phyloP scores from a whole-genome alignment of 306 rosid genomes.

The Lablab purpureus region DNA sequence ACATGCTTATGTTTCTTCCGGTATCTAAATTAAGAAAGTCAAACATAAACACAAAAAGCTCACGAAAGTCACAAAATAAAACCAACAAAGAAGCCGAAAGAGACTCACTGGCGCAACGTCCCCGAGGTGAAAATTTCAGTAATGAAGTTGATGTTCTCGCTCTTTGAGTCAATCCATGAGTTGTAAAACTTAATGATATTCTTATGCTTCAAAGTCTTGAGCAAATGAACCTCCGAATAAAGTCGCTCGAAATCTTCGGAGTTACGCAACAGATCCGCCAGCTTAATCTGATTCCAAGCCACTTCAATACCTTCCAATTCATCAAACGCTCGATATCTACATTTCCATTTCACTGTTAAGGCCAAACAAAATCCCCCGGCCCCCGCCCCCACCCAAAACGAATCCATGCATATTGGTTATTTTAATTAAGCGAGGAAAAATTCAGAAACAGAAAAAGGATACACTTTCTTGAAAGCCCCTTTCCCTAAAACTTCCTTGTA shows the following conservation, averaged over 20 bases:
- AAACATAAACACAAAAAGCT: constrained; percentile 10
- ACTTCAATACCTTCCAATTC: constrained; percentile 98
- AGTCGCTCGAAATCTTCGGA: constrained; percentile 90
- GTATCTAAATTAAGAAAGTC: constrained; percentile 61
- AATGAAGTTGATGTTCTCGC: constrained; percentile 86
- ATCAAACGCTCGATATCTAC: constrained; percentile 95
- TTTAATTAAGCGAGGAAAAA: not conserved
- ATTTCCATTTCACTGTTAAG: constrained; percentile 60
- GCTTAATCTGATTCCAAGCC: constrained; percentile 98
- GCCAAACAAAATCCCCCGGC: constrained; percentile 39
- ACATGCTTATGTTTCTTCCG: constrained; percentile 95
- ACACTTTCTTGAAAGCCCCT: constrained; percentile 99
- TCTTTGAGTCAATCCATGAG: constrained; percentile 85
- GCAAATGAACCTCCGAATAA: constrained; percentile 94
- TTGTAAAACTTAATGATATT: constrained; percentile 87
- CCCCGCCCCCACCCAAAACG: too few species aligned
- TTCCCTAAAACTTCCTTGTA: constrained; percentile 90
- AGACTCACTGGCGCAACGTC: constrained; percentile 88
- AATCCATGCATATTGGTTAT: constrained; percentile 1
- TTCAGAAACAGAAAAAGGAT: constrained; percentile 60
- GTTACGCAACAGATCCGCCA: constrained; percentile 81
- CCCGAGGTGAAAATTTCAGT: constrained; percentile 98
- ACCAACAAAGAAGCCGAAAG: not conserved
- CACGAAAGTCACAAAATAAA: constrained; percentile 14
- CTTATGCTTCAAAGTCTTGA: constrained; percentile 94